Conservation (phyloP, 2,329 filamentous ascomycete genomes). For the Fusarium transvaalense region DNA sequence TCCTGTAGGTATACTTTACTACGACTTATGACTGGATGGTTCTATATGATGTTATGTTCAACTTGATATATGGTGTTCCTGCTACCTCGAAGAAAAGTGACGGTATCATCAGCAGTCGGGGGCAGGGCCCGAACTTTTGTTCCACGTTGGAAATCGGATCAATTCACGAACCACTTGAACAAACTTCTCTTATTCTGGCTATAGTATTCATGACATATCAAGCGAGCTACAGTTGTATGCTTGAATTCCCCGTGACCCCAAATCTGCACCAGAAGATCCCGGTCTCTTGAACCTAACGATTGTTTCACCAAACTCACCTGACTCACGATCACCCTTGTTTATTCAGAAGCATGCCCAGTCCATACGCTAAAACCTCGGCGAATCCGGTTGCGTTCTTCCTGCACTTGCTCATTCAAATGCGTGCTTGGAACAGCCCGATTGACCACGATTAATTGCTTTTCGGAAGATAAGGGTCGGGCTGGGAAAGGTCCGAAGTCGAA, state of each 20-base stretch:
- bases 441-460: not conserved
- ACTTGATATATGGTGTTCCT: constrained; percentile 3
- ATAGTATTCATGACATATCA: not conserved
- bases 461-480: not conserved
- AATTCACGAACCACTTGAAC: not conserved
- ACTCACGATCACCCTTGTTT: not conserved
- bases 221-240: not conserved
- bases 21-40: constrained; percentile 23
- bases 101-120: constrained; percentile 2
- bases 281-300: not conserved
- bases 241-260: not conserved
- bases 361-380: not conserved
- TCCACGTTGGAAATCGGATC: not conserved
- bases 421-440: not conserved
- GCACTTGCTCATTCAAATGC: not conserved
- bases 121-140: constrained; percentile 4
- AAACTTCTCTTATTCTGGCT: not conserved
- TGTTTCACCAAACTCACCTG: not conserved
- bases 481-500: not conserved
- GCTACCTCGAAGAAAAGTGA: constrained; percentile 5
- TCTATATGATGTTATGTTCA: constrained; percentile 24
- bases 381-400: not conserved
- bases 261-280: not conserved
- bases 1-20: constrained; percentile 1
- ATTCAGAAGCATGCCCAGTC: not conserved